Evolutionary conservation across 108 stramenopile genomes (phyloP).

Genomic region (Nitzschia sp.): DNA sequence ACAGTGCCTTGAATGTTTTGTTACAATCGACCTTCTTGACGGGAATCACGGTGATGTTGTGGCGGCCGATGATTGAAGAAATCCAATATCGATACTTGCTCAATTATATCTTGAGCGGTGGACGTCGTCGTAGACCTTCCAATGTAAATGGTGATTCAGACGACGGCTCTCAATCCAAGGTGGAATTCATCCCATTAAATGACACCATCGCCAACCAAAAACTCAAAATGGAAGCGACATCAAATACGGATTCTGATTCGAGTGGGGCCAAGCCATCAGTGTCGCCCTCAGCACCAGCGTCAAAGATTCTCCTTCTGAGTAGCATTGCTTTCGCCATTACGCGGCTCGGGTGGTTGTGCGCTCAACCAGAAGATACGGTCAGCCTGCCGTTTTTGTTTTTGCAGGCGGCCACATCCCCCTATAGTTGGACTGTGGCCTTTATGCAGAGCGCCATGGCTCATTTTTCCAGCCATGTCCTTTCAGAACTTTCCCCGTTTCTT

Average conservation of each 20-base stretch:
- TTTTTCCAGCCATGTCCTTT: conserved; percentile 7
- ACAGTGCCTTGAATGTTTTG: neutral
- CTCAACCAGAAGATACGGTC: conserved; percentile 3
- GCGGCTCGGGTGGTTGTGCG: conserved; percentile 30
- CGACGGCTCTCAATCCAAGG: too few relatives aligned
- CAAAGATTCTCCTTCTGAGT: conserved; percentile 12
- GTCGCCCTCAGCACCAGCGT: neutral
- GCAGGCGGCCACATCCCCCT: conserved; percentile 24
- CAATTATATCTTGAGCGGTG: neutral
- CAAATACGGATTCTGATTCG: too few relatives aligned
- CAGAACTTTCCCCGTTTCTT: conserved; percentile 21
- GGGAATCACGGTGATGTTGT: conserved; percentile 15
- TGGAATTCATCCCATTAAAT: neutral
- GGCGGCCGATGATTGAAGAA: conserved; percentile 33
- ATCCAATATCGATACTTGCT: conserved; percentile 34
- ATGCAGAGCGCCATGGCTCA: conserved; percentile 13
- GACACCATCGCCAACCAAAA: too few relatives aligned
- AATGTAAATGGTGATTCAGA: neutral
- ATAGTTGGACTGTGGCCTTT: conserved; percentile 33
- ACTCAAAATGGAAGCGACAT: too few relatives aligned
- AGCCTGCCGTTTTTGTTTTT: conserved; percentile 1
- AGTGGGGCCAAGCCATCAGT: too few relatives aligned
- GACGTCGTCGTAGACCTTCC: neutral
- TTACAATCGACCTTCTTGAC: conserved; percentile 5
- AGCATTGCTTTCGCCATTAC: conserved; percentile 31